phyloP scores from a whole-genome alignment of 805 yeast species.

The Saccharomycopsis selenospora region DNA sequence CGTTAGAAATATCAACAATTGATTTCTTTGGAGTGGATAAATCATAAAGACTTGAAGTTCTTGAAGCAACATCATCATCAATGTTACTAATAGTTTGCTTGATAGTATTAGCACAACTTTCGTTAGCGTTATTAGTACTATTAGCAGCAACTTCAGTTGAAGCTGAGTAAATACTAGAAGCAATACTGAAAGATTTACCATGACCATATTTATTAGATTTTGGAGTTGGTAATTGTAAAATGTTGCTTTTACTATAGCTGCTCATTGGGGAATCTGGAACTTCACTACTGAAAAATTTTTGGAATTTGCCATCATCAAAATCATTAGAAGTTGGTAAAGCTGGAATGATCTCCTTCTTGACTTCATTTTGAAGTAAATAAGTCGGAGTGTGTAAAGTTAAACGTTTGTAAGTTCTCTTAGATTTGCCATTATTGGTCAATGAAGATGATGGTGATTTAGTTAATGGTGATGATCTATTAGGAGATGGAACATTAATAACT shows the following conservation, averaged over 20 bases:
- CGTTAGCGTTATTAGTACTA: not conserved
- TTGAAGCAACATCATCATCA: not conserved
- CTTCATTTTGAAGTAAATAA: slow-evolving; percentile 9
- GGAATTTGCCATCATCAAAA: not conserved
- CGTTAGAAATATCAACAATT: not conserved
- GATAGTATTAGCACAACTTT: not conserved
- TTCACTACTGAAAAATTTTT: not conserved
- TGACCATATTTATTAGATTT: slow-evolving; percentile 13
- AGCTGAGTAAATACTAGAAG: slow-evolving; percentile 16
- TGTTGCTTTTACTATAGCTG: slow-evolving; percentile 1
- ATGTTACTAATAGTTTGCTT: not conserved
- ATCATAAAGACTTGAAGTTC: slow-evolving; percentile 15
- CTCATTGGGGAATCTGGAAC: not conserved
- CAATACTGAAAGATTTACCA: slow-evolving; percentile 12
- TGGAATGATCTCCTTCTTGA: not conserved
- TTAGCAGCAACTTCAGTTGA: slow-evolving; percentile 2
- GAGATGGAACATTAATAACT: no score
- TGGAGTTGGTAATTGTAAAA: slow-evolving; percentile 6
- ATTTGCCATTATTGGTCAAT: not conserved
- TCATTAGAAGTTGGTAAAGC: no score
- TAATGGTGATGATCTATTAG: no score
- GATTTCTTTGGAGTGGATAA: not conserved
- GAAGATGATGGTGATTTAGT: no score
- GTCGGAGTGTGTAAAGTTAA: slow-evolving; percentile 17
- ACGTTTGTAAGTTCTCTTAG: slow-evolving; percentile 7